Percentiles rank a stretch among this genome's conserved stretches.
phyloP scores from a whole-genome alignment of 2,329 filamentous ascomycete species.

The Scedosporium apiospermum region DNA sequence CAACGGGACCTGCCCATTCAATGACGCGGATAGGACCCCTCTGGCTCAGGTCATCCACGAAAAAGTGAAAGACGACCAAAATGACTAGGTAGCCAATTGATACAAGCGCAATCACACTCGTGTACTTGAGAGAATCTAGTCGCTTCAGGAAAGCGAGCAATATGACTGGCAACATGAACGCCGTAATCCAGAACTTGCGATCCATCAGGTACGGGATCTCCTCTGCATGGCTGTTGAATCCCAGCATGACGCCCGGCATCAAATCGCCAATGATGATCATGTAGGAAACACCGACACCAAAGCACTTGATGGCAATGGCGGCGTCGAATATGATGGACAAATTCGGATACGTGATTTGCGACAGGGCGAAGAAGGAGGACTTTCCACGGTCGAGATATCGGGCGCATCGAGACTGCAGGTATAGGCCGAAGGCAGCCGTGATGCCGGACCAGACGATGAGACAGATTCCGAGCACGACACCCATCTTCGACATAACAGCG shows the following conservation, averaged over 20 bases:
- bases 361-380: constrained; percentile 92
- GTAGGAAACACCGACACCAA: constrained; percentile 94
- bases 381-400: constrained; percentile 84
- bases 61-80: constrained; percentile 86
- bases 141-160: constrained; percentile 85
- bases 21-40: constrained; percentile 68
- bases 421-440: constrained; percentile 85
- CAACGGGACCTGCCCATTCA: constrained; percentile 68
- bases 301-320: constrained; percentile 95
- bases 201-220: constrained; percentile 67
- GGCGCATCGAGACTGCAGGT: constrained; percentile 87
- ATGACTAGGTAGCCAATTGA: constrained; percentile 93
- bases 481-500: constrained; percentile 91
- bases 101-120: constrained; percentile 79
- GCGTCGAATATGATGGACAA: constrained; percentile 91
- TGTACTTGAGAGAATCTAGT: constrained; percentile 94
- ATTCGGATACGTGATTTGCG: constrained; percentile 93
- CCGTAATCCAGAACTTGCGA: constrained; percentile 94
- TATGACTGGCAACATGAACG: constrained; percentile 94
- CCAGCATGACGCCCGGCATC: constrained; percentile 87
- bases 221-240: constrained; percentile 59
- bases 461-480: constrained; percentile 72
- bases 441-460: constrained; percentile 88
- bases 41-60: constrained; percentile 65
- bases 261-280: constrained; percentile 97